Evolutionary conservation across 2,329 filamentous ascomycete genomes (phyloP).

Genomic region (Huntiella decipiens): DNA sequence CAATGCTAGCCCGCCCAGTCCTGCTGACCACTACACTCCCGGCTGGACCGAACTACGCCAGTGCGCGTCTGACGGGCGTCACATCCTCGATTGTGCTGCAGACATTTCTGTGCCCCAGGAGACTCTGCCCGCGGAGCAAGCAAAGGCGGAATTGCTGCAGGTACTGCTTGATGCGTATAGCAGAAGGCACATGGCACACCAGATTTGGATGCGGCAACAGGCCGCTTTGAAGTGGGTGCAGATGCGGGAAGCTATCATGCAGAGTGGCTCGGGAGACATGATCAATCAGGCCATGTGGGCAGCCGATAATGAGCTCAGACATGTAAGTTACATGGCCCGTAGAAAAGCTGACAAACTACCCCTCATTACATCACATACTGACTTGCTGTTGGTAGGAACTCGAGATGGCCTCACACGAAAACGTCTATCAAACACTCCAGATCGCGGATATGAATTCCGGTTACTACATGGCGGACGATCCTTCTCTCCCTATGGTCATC

Average conservation of each 20-base stretch:
- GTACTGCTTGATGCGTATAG: slow-evolving; percentile 41
- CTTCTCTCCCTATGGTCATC: slow-evolving; percentile 35
- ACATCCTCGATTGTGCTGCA: slow-evolving; percentile 45
- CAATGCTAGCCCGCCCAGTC: slow-evolving; percentile 33
- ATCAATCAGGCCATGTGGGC: slow-evolving; percentile 27
- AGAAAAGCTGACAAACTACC: no score
- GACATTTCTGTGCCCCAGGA: slow-evolving; percentile 38
- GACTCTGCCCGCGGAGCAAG: slow-evolving; percentile 6
- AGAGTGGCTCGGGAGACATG: slow-evolving; percentile 21
- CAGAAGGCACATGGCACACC: slow-evolving; percentile 43
- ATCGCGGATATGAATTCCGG: slow-evolving; percentile 33
- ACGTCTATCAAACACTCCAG: slow-evolving; percentile 36
- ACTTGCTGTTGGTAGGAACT: slow-evolving; percentile 28
- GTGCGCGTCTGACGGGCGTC: slow-evolving; percentile 41
- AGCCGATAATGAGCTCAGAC: slow-evolving; percentile 37
- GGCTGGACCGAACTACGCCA: slow-evolving; percentile 44
- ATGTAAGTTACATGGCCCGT: slow-evolving; percentile 23
- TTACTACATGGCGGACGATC: slow-evolving; percentile 45
- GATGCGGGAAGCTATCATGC: slow-evolving; percentile 32
- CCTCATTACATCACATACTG: background rate
- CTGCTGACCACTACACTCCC: slow-evolving; percentile 42
- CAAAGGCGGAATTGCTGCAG: slow-evolving; percentile 7
- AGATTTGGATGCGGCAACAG: slow-evolving; percentile 42
- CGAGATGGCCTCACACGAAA: slow-evolving; percentile 36
- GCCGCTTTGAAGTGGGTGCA: slow-evolving; percentile 42